These are phyloP conservation scores for Nicotiana attenuata DNA, from an alignment of 257 asterid species.

Conservation along the genomic window DNA sequence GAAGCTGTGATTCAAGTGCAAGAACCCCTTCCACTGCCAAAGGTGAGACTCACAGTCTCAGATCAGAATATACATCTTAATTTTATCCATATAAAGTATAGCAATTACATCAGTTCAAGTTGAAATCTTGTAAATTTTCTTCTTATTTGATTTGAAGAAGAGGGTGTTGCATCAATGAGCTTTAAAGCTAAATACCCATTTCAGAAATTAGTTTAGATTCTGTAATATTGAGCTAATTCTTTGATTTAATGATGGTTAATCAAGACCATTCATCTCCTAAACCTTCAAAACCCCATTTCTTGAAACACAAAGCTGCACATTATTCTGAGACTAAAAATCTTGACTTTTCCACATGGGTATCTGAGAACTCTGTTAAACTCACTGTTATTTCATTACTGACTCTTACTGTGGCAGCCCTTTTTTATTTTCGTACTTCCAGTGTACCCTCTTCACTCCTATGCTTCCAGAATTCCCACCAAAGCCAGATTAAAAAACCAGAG, in stretches of 20 bases:
- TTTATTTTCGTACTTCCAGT: conserved; percentile 66
- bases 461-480: conserved; percentile 61
- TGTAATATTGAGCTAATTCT: not conserved
- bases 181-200: not conserved
- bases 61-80: not conserved
- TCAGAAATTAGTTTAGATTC: not conserved
- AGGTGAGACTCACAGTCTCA: conserved; percentile 3
- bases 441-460: conserved; percentile 67
- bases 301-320: conserved; percentile 4
- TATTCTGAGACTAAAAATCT: conserved; percentile 44
- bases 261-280: conserved; percentile 19
- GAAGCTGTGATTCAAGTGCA: not conserved
- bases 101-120: not conserved
- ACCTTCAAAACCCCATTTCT: conserved; percentile 11
- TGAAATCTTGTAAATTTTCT: not conserved
- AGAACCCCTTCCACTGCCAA: not conserved
- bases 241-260: conserved; percentile 16
- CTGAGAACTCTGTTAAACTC: conserved; percentile 66
- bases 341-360: conserved; percentile 59
- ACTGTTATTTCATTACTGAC: conserved; percentile 43
- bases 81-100: not conserved
- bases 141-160: not conserved
- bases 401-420: conserved; percentile 66
- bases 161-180: not conserved
- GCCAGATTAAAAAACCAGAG: conserved; percentile 53